phyloP scores from a whole-genome alignment of 176 grass and related monocot genomes.

The Elymus sibiricus region DNA sequence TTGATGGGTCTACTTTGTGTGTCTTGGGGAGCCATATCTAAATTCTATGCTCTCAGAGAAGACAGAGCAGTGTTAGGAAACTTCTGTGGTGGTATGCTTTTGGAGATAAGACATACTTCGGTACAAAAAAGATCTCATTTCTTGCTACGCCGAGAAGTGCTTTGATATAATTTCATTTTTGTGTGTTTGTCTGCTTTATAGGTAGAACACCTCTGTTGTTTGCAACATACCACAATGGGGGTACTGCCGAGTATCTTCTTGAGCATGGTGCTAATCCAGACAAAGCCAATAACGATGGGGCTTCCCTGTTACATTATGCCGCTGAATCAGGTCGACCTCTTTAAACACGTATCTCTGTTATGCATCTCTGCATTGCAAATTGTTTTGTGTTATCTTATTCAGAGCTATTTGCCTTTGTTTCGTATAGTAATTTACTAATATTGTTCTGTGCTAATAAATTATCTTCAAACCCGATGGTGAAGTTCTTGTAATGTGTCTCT shows the following conservation, averaged over 20 bases:
- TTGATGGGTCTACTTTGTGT: neutral
- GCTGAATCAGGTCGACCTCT: neutral
- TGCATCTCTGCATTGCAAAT: no score
- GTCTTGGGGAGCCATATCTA: neutral
- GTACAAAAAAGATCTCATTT: neutral
- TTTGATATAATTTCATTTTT: neutral
- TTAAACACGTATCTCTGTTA: neutral
- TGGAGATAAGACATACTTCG: neutral
- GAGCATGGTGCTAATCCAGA: neutral
- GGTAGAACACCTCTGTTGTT: conserved; percentile 7
- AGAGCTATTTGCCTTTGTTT: neutral
- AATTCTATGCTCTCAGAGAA: neutral
- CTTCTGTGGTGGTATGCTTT: neutral
- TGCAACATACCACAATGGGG: neutral
- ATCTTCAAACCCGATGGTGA: neutral
- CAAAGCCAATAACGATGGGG: neutral
- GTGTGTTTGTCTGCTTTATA: neutral
- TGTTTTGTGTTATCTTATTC: neutral
- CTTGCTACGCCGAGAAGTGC: neutral
- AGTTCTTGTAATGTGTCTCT: neutral
- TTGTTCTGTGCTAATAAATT: neutral
- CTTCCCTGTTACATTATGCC: neutral
- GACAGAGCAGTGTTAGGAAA: neutral
- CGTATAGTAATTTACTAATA: neutral
- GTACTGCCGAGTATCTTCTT: neutral